phyloP scores from a whole-genome alignment of 176 grass and related monocot genomes.

The Aechmea fasciata region DNA sequence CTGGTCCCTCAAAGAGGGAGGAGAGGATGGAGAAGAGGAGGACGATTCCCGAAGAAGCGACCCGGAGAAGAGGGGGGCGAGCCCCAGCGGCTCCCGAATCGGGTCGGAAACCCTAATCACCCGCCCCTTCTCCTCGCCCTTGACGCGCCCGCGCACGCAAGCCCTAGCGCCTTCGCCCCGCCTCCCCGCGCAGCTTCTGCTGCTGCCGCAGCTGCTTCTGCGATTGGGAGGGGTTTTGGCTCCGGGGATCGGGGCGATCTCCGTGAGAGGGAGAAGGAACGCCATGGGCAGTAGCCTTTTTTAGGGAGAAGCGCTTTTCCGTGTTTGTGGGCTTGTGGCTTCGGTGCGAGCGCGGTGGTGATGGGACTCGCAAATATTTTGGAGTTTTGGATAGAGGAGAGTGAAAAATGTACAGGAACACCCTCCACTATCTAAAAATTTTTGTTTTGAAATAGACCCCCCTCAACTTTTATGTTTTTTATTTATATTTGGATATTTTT shows the following conservation, averaged over 20 bases:
- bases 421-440: too few relatives aligned
- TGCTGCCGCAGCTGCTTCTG: not conserved
- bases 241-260: constrained; percentile 33
- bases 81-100: constrained; percentile 30
- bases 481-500: not conserved
- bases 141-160: constrained; percentile 23
- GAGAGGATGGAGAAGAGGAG: constrained; percentile 10
- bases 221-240: not conserved
- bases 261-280: constrained; percentile 44
- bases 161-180: constrained; percentile 1
- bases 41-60: constrained; percentile 32
- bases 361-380: too few relatives aligned
- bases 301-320: not conserved
- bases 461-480: not conserved
- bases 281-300: constrained; percentile 20
- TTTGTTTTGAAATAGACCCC: too few relatives aligned
- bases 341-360: not conserved
- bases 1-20: constrained; percentile 19
- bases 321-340: constrained; percentile 2
- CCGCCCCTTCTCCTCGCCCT: constrained; percentile 36
- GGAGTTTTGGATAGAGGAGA: too few relatives aligned
- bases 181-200: not conserved
- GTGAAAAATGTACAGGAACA: too few relatives aligned
- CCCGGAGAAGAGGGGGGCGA: constrained; percentile 40
- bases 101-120: constrained; percentile 70